Evolutionary conservation across 2,329 filamentous ascomycete species (phyloP).

Genomic region (Emericellopsis cladophorae): DNA sequence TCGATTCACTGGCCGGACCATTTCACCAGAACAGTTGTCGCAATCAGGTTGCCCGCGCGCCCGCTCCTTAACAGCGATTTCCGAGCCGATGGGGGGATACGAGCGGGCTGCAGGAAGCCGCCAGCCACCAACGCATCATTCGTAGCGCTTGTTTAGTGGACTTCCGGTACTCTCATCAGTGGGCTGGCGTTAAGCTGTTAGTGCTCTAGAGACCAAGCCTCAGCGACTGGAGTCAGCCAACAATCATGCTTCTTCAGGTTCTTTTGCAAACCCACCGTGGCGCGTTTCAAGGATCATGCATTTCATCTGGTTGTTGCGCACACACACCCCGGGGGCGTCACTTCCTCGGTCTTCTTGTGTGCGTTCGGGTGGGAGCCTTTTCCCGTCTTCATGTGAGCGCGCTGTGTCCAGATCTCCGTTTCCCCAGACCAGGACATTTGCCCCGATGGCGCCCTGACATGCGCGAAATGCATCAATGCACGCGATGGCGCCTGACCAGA

Average conservation of each 20-base stretch:
- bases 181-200: background rate
- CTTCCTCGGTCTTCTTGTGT: background rate
- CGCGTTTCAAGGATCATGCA: background rate
- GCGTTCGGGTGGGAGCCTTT: too few species aligned
- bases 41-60: too few species aligned
- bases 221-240: background rate
- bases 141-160: too few species aligned
- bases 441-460: background rate
- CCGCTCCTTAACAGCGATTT: too few species aligned
- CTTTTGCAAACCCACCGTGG: constrained; percentile 1
- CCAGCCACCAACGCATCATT: too few species aligned
- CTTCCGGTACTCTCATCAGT: too few species aligned
- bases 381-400: background rate
- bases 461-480: background rate
- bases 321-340: background rate
- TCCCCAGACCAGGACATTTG: background rate
- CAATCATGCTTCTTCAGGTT: background rate
- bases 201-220: background rate
- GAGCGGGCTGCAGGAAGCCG: too few species aligned
- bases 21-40: too few species aligned
- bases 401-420: background rate
- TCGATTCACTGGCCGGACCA: too few species aligned
- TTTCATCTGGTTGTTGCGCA: background rate
- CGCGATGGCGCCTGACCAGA: background rate
- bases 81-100: too few species aligned